A percentile compares a stretch with the other conserved stretches of the same genome.
Evolutionary conservation across 2,329 filamentous ascomycete species (phyloP).

Genomic region (Falciphora oryzae): DNA sequence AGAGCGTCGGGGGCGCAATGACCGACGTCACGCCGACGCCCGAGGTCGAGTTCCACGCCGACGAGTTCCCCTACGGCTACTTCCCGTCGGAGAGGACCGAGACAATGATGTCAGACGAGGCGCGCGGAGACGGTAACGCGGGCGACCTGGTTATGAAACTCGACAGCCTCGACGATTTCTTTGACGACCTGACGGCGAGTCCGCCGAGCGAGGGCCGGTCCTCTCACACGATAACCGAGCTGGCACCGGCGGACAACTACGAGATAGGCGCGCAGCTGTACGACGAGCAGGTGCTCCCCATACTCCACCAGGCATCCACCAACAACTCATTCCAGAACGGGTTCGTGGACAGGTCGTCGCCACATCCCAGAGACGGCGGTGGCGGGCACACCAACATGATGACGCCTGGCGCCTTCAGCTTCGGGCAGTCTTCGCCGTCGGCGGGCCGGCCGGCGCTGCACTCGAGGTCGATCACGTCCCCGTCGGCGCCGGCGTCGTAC

Average conservation of each 20-base stretch:
- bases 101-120: conserved; percentile 89
- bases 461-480: conserved; percentile 78
- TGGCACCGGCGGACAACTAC: conserved; percentile 52
- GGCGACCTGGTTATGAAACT: conserved; percentile 78
- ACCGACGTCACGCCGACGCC: conserved; percentile 64
- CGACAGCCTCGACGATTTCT: conserved; percentile 76
- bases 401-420: conserved; percentile 54
- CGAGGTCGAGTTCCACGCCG: conserved; percentile 86
- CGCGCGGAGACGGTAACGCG: conserved; percentile 64
- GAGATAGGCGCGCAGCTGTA: conserved; percentile 79
- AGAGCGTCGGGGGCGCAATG: conserved; percentile 54
- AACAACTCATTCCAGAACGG: conserved; percentile 81
- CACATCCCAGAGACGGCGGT: conserved; percentile 51
- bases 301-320: conserved; percentile 78
- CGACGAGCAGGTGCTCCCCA: conserved; percentile 87
- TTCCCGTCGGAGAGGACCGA: conserved; percentile 74
- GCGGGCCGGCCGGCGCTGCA: conserved; percentile 61
- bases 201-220: conserved; percentile 58
- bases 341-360: conserved; percentile 60
- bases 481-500: conserved; percentile 53
- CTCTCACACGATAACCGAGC: conserved; percentile 59
- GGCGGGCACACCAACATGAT: conserved; percentile 46
- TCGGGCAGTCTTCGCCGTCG: conserved; percentile 23
- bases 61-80: conserved; percentile 80
- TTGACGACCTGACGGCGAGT: conserved; percentile 60